Evolutionary conservation across 805 yeast species (phyloP), one percentile per base, ranked within the genome.

Genomic region (Cyberlindnera maritima): DNA sequence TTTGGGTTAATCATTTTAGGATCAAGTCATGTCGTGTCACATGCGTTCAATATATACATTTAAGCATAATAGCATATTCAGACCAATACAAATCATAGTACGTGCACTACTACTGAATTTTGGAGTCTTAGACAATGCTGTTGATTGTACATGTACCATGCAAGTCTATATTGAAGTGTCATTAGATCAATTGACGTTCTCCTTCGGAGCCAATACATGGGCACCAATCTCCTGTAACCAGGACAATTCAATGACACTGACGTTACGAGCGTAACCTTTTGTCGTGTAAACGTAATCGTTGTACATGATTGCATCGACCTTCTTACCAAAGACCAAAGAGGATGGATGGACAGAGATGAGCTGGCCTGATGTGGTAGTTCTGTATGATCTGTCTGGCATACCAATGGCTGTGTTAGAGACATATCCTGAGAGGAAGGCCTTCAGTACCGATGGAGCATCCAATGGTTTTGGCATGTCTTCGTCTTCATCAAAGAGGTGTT

Each of bases 241-340:
- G 14, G 80, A 77, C 45, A 88, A 67, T 60, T 88, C 87, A 21
- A 94, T 76, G 14, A 85, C 81, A 41, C 90, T 83, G n/a, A 91
- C 96, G 52, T 75, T 84, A 57, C 99, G 75, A 0, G 96, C 98
- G 60, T 91, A 94, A 1, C 96, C 96, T 64, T 89, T 89, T 13
- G 91, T 78, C 1, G 99, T 94, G 63, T 78, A 92, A 14, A 94
- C 97, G 62, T 88, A 91, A 66, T 94, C 99, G 32, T 90, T 82
- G 69, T 89, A 94, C 95, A 94, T 84, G 45, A 94, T 82, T 1
- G 95, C 96, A 55, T 92, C 96, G 38, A 81, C 74, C 55, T 79
- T 77, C 54, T 78, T 77, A 7, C 97, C 96, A 66, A 92, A 94
- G 35, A 94, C 68, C 64, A 87, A 68, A 0, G 96, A 88, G 0